Evolutionary conservation across 108 stramenopile genomes (phyloP).

Genomic region (Seminavis robusta): DNA sequence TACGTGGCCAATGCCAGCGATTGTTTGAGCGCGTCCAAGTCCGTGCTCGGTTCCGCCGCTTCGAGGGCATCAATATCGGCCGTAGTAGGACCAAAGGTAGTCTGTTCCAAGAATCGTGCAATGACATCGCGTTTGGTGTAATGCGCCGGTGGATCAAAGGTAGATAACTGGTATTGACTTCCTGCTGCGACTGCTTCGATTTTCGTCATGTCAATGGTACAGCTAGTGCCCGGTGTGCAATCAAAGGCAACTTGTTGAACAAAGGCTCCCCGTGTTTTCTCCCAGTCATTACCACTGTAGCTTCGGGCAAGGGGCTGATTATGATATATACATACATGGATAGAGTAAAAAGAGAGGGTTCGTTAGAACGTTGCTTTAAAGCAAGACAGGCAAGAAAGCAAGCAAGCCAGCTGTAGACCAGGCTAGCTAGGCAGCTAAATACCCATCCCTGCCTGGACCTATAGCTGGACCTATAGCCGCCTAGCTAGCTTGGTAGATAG

Average conservation of each 20-base stretch:
- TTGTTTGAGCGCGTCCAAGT: too few relatives aligned
- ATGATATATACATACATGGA: too few relatives aligned
- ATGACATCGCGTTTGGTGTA: slow-evolving; percentile 14
- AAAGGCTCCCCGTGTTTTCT: slow-evolving; percentile 37
- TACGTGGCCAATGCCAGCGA: slow-evolving; percentile 11
- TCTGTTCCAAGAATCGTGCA: slow-evolving; percentile 53
- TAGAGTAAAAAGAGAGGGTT: too few relatives aligned
- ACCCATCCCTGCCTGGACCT: too few relatives aligned
- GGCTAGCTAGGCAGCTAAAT: too few relatives aligned
- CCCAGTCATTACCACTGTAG: slow-evolving; percentile 66
- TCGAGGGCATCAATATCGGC: slow-evolving; percentile 26
- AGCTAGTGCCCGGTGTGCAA: not conserved
- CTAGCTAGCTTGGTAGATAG: too few relatives aligned
- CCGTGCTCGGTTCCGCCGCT: slow-evolving; percentile 11
- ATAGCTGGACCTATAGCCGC: too few relatives aligned
- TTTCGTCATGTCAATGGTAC: not conserved
- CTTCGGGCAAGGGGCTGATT: slow-evolving; percentile 63
- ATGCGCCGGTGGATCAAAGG: slow-evolving; percentile 4
- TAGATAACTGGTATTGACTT: slow-evolving; percentile 2
- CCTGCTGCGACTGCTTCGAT: not conserved
- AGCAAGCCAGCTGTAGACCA: too few relatives aligned
- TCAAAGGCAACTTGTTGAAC: not conserved
- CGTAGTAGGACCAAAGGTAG: slow-evolving; percentile 47
- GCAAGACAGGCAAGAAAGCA: too few relatives aligned
- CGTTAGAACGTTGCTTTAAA: too few relatives aligned